Percentiles rank a stretch among this genome's conserved stretches.
Evolutionary conservation across 2,329 filamentous ascomycete genomes (phyloP).

Genomic region (Corynespora cassiicola): DNA sequence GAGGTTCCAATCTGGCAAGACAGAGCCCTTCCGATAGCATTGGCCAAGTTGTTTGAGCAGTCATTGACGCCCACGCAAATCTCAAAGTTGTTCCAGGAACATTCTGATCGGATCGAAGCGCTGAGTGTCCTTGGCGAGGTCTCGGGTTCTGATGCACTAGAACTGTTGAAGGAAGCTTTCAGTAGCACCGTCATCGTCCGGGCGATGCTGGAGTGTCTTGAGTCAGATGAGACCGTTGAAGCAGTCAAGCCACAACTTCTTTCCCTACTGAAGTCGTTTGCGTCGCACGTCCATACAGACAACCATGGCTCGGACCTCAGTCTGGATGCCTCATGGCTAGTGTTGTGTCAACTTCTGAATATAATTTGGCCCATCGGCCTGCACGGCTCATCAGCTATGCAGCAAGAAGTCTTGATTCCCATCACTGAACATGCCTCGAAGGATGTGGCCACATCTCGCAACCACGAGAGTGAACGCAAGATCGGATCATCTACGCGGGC

Average conservation of each 20-base stretch:
- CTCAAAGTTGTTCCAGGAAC: conserved; percentile 34
- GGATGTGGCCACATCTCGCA: conserved; percentile 21
- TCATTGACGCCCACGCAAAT: conserved; percentile 42
- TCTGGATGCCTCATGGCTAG: conserved; percentile 33
- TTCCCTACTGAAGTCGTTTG: conserved; percentile 27
- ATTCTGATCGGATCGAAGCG: conserved; percentile 26
- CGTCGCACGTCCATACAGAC: conserved; percentile 26
- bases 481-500: conserved; percentile 25
- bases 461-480: conserved; percentile 9
- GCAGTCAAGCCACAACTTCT: conserved; percentile 26
- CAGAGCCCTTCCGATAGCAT: conserved; percentile 23
- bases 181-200: conserved; percentile 38
- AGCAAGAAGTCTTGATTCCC: conserved; percentile 29
- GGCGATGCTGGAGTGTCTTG: conserved; percentile 31
- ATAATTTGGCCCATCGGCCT: conserved; percentile 40
- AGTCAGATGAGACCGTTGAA: conserved; percentile 29
- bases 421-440: conserved; percentile 32
- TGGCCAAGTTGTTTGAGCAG: conserved; percentile 34
- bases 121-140: too few species aligned
- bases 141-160: conserved; percentile 8
- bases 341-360: conserved; percentile 31
- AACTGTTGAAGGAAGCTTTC: conserved; percentile 25
- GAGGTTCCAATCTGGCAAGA: conserved; percentile 38
- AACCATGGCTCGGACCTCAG: conserved; percentile 20
- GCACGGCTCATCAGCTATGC: conserved; percentile 29